Base-by-base conservation (phyloP, 345 rosid species). In the Clarkia xantiana region DNA sequence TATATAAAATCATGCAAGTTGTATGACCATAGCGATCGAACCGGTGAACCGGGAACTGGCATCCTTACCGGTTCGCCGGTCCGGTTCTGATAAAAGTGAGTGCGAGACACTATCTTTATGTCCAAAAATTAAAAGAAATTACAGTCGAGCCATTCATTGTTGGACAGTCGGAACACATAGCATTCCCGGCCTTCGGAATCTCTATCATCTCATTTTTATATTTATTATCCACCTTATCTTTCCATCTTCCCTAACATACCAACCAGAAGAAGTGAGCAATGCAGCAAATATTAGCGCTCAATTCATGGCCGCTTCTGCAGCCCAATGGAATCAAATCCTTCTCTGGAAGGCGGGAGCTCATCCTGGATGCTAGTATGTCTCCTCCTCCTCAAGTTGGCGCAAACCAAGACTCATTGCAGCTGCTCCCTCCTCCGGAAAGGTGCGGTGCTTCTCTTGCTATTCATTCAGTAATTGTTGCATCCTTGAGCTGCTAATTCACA, bases 261-360 rank as follows among this genome's bases (percentile, higher is more conserved):
- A 48, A 15, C 17, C 53, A 20, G 14, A 23, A 20, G 40, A 15
- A 36, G 19, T 9, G 43, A 0, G 14, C 11, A 40, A 52, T 52
- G 44, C 45, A 40, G 73, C 64, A 60, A 39, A 42, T 64, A 48
- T 42, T 61, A 14, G 60, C 51, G 9, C 50, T 62, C 69, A 71
- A 62, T 47, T 45, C 60, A 3, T 44, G 39, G 50, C 52, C 62
- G 14, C 61, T 49, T 43, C 29, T 10, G 43, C 60, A 38, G 11
- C 14, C 51, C 17, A 42, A 47, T 41, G 65, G 62, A 1, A 6
- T 51, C 59, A 45, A 16, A 55, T 15, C 51, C 18, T 53, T 45
- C 58, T 34, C 69, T 56, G 67, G 71, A 47, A 68, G 74, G 23
- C 66, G 78, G 0, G 68, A 52, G 51, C 71, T 69, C 49, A 60